phyloP scores from a whole-genome alignment of 192 early-diverging fungal species.

The Podila epigama region DNA sequence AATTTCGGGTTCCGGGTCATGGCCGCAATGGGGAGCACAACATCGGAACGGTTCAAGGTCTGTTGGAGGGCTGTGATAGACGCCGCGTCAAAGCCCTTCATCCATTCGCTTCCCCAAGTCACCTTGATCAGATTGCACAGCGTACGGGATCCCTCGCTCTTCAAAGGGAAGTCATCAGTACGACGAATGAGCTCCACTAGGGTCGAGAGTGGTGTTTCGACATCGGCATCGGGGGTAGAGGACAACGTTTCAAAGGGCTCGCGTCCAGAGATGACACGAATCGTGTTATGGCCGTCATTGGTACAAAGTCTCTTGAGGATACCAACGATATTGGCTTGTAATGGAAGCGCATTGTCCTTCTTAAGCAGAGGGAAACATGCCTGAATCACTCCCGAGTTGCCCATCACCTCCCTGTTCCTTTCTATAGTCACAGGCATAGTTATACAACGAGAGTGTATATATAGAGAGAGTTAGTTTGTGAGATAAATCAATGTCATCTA shows the following conservation, averaged over 20 bases:
- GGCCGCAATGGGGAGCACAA: slow-evolving; percentile 50
- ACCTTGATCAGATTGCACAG: slow-evolving; percentile 61
- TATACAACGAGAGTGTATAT: too few relatives aligned
- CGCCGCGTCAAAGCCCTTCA: slow-evolving; percentile 28
- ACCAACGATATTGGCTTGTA: slow-evolving; percentile 60
- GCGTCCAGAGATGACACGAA: slow-evolving; percentile 37
- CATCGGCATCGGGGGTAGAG: slow-evolving; percentile 13
- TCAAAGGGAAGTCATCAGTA: slow-evolving; percentile 58
- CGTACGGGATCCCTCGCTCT: slow-evolving; percentile 62
- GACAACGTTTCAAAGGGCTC: slow-evolving; percentile 45
- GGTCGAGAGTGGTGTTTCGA: slow-evolving; percentile 29
- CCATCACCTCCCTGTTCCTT: slow-evolving; percentile 56
- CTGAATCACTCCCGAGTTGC: slow-evolving; percentile 56
- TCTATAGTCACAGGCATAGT: slow-evolving; percentile 42
- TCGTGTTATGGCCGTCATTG: slow-evolving; percentile 43
- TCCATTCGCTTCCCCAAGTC: slow-evolving; percentile 52
- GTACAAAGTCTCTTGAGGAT: slow-evolving; percentile 61
- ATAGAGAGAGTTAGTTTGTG: too few relatives aligned
- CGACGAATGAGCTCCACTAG: slow-evolving; percentile 53
- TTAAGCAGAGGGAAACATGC: slow-evolving; percentile 51
- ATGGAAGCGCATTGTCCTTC: slow-evolving; percentile 61
- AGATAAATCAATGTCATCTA: too few relatives aligned
- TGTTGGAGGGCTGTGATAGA: slow-evolving; percentile 48
- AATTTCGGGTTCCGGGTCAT: slow-evolving; percentile 62
- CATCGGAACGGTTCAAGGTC: slow-evolving; percentile 33